Evolutionary conservation across 2,329 filamentous ascomycete species (phyloP).

Genomic region (Daldinia eschscholtzii): DNA sequence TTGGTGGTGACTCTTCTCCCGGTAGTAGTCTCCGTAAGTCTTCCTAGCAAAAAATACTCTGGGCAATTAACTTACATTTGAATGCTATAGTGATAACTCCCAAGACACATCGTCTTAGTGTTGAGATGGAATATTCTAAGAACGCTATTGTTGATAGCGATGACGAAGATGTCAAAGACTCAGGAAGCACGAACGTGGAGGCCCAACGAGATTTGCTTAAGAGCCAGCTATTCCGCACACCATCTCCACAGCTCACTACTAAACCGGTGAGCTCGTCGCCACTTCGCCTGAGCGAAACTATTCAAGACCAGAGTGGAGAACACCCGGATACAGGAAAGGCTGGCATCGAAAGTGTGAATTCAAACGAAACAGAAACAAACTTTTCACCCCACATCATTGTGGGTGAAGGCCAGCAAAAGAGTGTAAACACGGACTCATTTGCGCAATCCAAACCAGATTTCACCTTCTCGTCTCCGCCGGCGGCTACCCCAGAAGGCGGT

Average conservation of each 20-base stretch:
- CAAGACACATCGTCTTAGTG: slow-evolving; percentile 40
- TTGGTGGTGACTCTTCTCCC: slow-evolving; percentile 46
- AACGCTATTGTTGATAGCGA: slow-evolving; percentile 37
- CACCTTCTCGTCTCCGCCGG: slow-evolving; percentile 46
- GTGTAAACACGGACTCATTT: slow-evolving; percentile 29
- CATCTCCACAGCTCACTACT: slow-evolving; percentile 28
- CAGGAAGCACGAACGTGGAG: slow-evolving; percentile 22
- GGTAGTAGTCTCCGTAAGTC: slow-evolving; percentile 47
- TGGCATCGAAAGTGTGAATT: background rate
- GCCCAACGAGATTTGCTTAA: slow-evolving; percentile 34
- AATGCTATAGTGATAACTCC: slow-evolving; percentile 46
- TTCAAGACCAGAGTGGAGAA: slow-evolving; percentile 15
- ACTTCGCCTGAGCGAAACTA: slow-evolving; percentile 31
- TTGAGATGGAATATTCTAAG: slow-evolving; percentile 32
- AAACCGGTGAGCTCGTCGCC: slow-evolving; percentile 33
- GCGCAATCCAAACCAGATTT: slow-evolving; percentile 49
- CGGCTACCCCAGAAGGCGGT: slow-evolving; percentile 33
- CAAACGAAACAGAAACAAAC: background rate
- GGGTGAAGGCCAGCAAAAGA: background rate
- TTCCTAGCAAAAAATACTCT: background rate
- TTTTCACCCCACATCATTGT: background rate
- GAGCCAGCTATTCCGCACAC: slow-evolving; percentile 29
- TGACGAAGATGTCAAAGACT: slow-evolving; percentile 33
- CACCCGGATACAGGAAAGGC: background rate
- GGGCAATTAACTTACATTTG: slow-evolving; percentile 18